phyloP scores from a whole-genome alignment of 2,329 filamentous ascomycete species.

The Trichoderma sp. region DNA sequence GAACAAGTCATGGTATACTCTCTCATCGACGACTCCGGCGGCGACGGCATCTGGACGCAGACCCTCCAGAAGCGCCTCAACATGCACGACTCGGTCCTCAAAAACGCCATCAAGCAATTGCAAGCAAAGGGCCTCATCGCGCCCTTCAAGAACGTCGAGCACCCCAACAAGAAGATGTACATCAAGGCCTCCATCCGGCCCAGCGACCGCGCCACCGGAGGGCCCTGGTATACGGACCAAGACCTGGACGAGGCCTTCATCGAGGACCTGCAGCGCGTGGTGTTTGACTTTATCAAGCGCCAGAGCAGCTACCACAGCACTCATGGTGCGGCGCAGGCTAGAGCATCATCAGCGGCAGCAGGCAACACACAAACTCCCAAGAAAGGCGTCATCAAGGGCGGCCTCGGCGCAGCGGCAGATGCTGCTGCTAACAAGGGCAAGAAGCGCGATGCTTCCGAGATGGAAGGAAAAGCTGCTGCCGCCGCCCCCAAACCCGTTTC shows the following conservation, averaged over 20 bases:
- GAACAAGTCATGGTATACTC: constrained; percentile 85
- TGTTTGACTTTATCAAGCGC: constrained; percentile 73
- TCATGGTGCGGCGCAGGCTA: constrained; percentile 33
- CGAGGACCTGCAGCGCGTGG: constrained; percentile 70
- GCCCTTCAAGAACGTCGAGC: constrained; percentile 88
- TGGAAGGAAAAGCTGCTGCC: constrained; percentile 33
- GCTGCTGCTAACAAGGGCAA: constrained; percentile 44
- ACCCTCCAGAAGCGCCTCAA: constrained; percentile 79
- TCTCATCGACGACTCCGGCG: constrained; percentile 82
- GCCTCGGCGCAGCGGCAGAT: constrained; percentile 39
- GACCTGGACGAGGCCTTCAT: constrained; percentile 90
- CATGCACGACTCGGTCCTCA: constrained; percentile 81
- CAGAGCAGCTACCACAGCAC: constrained; percentile 69
- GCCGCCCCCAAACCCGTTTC: constrained; percentile 33
- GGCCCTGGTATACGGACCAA: constrained; percentile 91
- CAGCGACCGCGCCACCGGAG: constrained; percentile 87
- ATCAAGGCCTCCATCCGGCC: constrained; percentile 85
- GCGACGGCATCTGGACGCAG: constrained; percentile 89
- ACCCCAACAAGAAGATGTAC: constrained; percentile 92
- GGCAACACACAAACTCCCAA: constrained; percentile 53
- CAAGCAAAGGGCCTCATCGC: constrained; percentile 82
- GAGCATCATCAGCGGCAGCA: constrained; percentile 37
- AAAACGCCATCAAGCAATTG: constrained; percentile 80
- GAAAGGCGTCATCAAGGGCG: constrained; percentile 59
- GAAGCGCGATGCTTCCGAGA: constrained; percentile 55